Evolutionary conservation across 2,329 filamentous ascomycete genomes (phyloP).

Genomic region (Dothistroma septosporum): DNA sequence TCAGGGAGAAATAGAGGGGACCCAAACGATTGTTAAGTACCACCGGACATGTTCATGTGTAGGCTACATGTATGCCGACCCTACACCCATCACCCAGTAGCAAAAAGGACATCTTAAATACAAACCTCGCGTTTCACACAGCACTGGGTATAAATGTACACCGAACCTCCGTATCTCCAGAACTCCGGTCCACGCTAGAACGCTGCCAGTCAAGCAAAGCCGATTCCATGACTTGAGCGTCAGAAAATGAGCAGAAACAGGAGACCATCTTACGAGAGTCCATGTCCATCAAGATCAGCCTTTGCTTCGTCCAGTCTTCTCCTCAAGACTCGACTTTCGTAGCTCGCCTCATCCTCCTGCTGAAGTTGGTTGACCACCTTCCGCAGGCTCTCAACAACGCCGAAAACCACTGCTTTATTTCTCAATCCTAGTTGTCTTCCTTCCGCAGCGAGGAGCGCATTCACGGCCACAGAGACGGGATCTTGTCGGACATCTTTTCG

Average conservation of each 20-base stretch:
- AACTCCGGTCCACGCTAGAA: background rate
- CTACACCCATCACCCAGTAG: background rate
- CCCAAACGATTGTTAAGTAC: too few relatives aligned
- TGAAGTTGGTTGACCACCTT: conserved; percentile 52
- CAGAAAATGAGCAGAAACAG: background rate
- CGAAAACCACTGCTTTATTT: conserved; percentile 52
- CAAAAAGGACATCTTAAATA: background rate
- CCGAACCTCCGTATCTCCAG: background rate
- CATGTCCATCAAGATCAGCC: conserved; percentile 62
- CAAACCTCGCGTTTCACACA: background rate
- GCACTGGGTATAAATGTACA: background rate
- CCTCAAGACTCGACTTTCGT: conserved; percentile 62
- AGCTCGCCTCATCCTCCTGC: conserved; percentile 42
- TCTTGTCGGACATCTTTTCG: conserved; percentile 34
- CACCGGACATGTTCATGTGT: too few relatives aligned
- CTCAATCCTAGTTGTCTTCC: conserved; percentile 46
- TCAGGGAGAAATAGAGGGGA: too few relatives aligned
- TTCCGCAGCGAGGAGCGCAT: conserved; percentile 39
- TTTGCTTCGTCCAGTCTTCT: conserved; percentile 71
- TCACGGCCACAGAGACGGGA: conserved; percentile 35
- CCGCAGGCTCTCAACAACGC: conserved; percentile 51
- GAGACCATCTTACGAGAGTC: background rate
- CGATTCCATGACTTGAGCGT: background rate
- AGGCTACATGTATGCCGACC: too few relatives aligned
- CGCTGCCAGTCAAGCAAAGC: background rate